phyloP scores from a whole-genome alignment of 176 grass and related monocot genomes.

The Carex kokanica region DNA sequence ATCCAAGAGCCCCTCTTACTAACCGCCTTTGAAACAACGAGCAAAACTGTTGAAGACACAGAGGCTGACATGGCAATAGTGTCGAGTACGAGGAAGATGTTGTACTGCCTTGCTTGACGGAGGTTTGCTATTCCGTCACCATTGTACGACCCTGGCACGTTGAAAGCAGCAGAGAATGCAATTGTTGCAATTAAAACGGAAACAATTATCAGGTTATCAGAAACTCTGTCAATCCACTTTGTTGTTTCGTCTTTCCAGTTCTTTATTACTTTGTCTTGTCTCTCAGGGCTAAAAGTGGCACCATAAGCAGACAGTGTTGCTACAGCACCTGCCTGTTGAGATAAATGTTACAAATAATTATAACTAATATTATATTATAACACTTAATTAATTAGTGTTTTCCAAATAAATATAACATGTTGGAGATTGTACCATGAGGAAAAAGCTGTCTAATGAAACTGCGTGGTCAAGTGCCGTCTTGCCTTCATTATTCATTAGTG shows the following conservation, averaged over 20 bases:
- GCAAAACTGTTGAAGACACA: slow-evolving; percentile 31
- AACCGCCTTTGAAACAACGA: slow-evolving; percentile 25
- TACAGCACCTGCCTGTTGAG: slow-evolving; percentile 23
- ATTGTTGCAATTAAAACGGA: slow-evolving; percentile 39
- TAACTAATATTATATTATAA: background rate
- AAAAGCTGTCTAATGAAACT: slow-evolving; percentile 28
- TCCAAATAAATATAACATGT: background rate
- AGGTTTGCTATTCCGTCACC: slow-evolving; percentile 33
- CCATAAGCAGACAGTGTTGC: slow-evolving; percentile 23
- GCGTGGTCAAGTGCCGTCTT: slow-evolving; percentile 27
- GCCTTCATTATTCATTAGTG: slow-evolving; percentile 41
- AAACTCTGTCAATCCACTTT: slow-evolving; percentile 38
- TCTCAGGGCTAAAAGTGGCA: slow-evolving; percentile 31
- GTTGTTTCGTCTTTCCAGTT: slow-evolving; percentile 34
- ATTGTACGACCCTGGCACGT: slow-evolving; percentile 47
- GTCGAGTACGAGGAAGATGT: slow-evolving; percentile 34
- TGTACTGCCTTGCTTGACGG: slow-evolving; percentile 13
- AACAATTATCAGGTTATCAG: slow-evolving; percentile 36
- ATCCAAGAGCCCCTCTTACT: slow-evolving; percentile 19
- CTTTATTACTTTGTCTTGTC: slow-evolving; percentile 45
- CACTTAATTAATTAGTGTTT: no score
- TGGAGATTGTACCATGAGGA: slow-evolving; percentile 28
- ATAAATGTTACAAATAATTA: background rate
- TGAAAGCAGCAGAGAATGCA: slow-evolving; percentile 57
- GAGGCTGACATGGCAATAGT: slow-evolving; percentile 35